Percentiles rank a stretch among this genome's conserved stretches.
These are phyloP conservation scores for Eucalyptus melliodora DNA, from an alignment of 345 rosid species.

Conservation along the genomic window DNA sequence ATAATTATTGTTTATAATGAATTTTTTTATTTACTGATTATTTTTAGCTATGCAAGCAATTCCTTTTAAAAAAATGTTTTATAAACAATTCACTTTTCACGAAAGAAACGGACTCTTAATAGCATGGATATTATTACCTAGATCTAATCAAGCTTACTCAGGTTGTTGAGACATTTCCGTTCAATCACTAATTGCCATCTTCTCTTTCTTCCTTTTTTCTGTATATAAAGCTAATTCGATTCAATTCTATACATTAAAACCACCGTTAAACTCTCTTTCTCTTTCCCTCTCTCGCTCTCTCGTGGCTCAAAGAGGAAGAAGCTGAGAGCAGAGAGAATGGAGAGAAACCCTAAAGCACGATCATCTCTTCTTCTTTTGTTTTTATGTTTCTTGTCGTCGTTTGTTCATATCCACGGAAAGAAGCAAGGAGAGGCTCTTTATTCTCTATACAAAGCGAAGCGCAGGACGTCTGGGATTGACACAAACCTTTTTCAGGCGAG, in stretches of 20 bases:
- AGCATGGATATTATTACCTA: neutral
- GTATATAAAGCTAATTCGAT: neutral
- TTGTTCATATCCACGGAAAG: neutral
- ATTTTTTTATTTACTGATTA: too few relatives aligned
- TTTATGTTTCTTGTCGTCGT: neutral
- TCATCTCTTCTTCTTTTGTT: neutral
- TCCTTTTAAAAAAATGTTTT: neutral
- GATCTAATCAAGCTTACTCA: neutral
- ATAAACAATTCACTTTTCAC: neutral
- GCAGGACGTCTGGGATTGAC: slow-evolving; percentile 8
- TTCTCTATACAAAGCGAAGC: slow-evolving; percentile 12
- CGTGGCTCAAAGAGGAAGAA: neutral
- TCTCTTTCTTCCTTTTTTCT: neutral
- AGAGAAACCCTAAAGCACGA: neutral
- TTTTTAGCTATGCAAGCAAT: neutral
- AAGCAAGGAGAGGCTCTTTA: slow-evolving; percentile 13
- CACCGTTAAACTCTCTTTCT: neutral
- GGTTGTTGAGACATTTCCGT: neutral
- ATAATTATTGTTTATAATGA: too few relatives aligned
- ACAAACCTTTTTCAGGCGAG: neutral
- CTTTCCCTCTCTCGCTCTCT: neutral
- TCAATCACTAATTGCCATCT: neutral
- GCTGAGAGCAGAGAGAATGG: neutral
- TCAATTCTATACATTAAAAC: neutral
- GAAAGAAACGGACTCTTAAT: too few relatives aligned